A percentile compares a stretch with the other conserved stretches of the same genome.
Conservation (phyloP, 2,329 filamentous ascomycete genomes). For the Trichophaea hybrida region DNA sequence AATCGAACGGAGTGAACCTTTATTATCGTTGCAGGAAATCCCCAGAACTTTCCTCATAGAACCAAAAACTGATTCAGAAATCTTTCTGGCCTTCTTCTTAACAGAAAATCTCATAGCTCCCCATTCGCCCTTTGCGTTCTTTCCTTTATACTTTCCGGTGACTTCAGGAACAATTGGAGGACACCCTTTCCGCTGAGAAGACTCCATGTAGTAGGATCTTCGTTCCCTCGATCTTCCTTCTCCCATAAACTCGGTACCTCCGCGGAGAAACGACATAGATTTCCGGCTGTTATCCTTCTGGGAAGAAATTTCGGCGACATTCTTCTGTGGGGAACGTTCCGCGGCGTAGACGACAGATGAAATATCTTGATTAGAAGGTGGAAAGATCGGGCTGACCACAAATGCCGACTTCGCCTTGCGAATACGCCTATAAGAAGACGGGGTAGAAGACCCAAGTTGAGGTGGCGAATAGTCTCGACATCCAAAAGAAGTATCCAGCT, state of each 20-base stretch:
- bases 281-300: background rate
- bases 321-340: background rate
- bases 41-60: constrained; percentile 19
- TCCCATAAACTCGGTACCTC: constrained; percentile 22
- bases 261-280: constrained; percentile 21
- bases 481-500: background rate
- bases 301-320: background rate
- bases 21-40: background rate
- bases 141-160: constrained; percentile 14
- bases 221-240: constrained; percentile 12
- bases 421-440: constrained; percentile 15
- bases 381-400: constrained; percentile 13
- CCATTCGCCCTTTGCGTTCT: constrained; percentile 16
- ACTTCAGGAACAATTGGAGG: constrained; percentile 14
- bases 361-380: constrained; percentile 8
- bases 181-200: constrained; percentile 10
- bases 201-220: constrained; percentile 18
- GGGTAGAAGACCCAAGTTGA: background rate
- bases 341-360: constrained; percentile 13
- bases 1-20: background rate
- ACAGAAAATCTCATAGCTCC: constrained; percentile 15
- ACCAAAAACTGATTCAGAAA: constrained; percentile 19
- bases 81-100: constrained; percentile 18
- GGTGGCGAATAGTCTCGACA: constrained; percentile 4
- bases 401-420: constrained; percentile 16